These are phyloP conservation scores for Psilocybe cyanescens DNA, from an alignment of 768 basidiomycete genomes.

Conservation along the genomic window DNA sequence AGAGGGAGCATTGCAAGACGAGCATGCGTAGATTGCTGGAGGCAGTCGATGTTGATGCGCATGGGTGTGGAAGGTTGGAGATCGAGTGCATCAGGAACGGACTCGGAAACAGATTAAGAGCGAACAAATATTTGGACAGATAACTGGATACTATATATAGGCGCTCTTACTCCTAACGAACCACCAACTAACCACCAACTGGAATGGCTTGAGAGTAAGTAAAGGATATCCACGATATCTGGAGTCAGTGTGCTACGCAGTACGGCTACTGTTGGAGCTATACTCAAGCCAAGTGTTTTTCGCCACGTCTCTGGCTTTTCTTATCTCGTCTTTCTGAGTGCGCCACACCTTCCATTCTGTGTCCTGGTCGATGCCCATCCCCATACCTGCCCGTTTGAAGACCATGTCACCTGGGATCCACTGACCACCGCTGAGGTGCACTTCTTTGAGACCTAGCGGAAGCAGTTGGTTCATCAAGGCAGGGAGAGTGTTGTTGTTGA, in stretches of 20 bases:
- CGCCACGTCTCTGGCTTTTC: constrained; percentile 51
- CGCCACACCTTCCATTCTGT: constrained; percentile 74
- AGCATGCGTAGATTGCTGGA: background rate
- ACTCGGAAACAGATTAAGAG: too few relatives aligned
- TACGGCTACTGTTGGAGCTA: background rate
- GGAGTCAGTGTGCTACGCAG: background rate
- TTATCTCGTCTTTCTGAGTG: constrained; percentile 56
- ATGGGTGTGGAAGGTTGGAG: too few relatives aligned
- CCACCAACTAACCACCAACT: too few relatives aligned
- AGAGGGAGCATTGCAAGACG: background rate
- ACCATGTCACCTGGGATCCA: constrained; percentile 62
- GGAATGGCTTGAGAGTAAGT: too few relatives aligned
- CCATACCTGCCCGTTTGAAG: constrained; percentile 60
- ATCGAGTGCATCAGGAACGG: too few relatives aligned
- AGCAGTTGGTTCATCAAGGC: constrained; percentile 52
- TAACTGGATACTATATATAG: too few relatives aligned
- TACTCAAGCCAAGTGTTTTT: constrained; percentile 38
- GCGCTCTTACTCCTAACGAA: too few relatives aligned
- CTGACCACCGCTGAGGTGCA: constrained; percentile 75
- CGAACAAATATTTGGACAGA: too few relatives aligned
- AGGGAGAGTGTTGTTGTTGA: constrained; percentile 60
- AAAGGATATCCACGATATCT: too few relatives aligned
- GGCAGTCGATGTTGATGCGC: background rate
- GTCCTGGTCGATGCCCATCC: constrained; percentile 60
- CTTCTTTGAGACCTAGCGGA: constrained; percentile 62